phyloP scores from a whole-genome alignment of 495 filamentous ascomycete genomes.

The Penicillium samsonianum region DNA sequence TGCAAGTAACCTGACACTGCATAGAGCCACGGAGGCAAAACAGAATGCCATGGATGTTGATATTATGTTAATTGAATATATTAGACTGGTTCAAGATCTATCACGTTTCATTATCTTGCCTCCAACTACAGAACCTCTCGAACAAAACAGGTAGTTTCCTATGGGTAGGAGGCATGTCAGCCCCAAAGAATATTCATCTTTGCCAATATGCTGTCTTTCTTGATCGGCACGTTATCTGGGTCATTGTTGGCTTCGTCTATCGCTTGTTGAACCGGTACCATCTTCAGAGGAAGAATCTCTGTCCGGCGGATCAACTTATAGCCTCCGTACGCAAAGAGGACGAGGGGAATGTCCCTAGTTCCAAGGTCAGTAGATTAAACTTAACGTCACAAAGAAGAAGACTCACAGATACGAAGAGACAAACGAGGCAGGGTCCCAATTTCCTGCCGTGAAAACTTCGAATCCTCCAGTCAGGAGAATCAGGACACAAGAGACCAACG shows the following conservation, averaged over 20 bases:
- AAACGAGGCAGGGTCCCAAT: conserved; percentile 36
- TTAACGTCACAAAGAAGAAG: background rate
- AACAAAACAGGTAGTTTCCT: background rate
- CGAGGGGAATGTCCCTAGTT: conserved; percentile 43
- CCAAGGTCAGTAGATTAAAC: background rate
- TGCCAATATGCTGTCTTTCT: conserved; percentile 21
- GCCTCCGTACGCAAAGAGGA: conserved; percentile 41
- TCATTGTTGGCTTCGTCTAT: conserved; percentile 36
- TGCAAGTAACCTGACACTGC: too few species aligned
- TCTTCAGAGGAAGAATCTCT: conserved; percentile 30
- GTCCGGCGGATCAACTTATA: conserved; percentile 46
- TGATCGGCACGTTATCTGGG: conserved; percentile 34
- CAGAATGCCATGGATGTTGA: too few species aligned
- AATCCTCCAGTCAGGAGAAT: conserved; percentile 63
- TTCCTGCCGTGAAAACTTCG: conserved; percentile 53
- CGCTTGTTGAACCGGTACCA: conserved; percentile 37
- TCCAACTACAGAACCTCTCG: too few species aligned
- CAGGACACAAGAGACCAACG: conserved; percentile 51
- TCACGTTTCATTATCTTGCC: background rate
- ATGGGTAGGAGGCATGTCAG: conserved; percentile 2
- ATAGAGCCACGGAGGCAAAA: too few species aligned
- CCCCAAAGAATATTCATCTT: conserved; percentile 39
- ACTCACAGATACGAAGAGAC: conserved; percentile 43
- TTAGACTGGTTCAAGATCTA: background rate
- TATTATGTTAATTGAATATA: too few species aligned